Evolutionary conservation across 208 protist species (phyloP), one percentile per base, ranked within the genome.

Genomic region (Tritrichomonas musculus): DNA sequence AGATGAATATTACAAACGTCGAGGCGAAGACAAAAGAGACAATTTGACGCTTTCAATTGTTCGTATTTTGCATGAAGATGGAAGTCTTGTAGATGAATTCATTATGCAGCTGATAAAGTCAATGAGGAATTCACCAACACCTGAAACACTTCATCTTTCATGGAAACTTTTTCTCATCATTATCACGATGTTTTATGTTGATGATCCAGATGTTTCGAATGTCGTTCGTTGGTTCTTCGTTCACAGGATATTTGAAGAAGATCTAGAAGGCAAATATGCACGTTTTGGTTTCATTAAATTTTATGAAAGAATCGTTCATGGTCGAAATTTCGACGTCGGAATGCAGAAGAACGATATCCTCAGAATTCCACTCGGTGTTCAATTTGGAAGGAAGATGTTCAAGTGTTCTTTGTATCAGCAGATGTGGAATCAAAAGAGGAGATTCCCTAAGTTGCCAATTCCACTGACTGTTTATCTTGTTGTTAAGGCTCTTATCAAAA

Each of bases 221-320:
- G 73, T 36, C 49, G 49, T 44, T 53, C 49, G 25, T 33, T 44
- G 2, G 41, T 53, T 44, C 44, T 84, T 20, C 41, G 13, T 53
- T 5, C 25, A 22, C 4, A 22, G 44, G 1, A 33, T 13, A 8
- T 20, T 25, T 44, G 9, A 8, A 33, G 30, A 53, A n/a, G 36
- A 47, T 1, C 1, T 53, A 13, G 53, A 53, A 17, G 4, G 41
- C 30, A 9, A 33, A 17, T 5, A 39, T 44, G 36, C 73, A 2
- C 44, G 25, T 17, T 84, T 84, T n/a, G 36, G 41, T n/a, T 84
- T 53, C 22, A 84, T 84, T n/a, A 84, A 44, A 84, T 84, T 84
- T 84, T 49, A 36, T n/a, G 73, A 36, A 3, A 49, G 73, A 84
- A 53, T 36, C 44, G 73, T 44, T 53, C 5, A 53, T 84, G 73